Evolutionary conservation across 768 basidiomycete species (phyloP), one percentile per base, ranked within the genome.

Genomic region (Suillus hirtellus): DNA sequence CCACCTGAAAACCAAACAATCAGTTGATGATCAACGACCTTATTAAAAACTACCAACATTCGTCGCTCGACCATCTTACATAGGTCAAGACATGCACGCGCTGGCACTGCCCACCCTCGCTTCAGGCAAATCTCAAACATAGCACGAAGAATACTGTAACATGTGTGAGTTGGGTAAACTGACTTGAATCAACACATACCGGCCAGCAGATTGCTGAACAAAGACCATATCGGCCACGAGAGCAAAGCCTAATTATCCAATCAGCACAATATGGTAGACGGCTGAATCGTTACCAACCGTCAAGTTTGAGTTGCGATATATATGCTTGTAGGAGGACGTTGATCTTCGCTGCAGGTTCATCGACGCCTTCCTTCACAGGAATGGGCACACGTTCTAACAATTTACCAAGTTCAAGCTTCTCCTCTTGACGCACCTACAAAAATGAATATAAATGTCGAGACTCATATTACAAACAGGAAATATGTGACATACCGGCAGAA

Each of bases 41-140:
- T 21, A 44, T 1, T 8, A 58, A 0, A n/a, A 37, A 21, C 34
- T 2, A 77, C 87, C 69, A 47, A 89, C 93, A 94, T 92, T 61
- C 89, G 78, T 68, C 89, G 87, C 71, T 94, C 93, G 0, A 93
- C 91, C 95, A 96, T 96, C 79, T 99, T 98, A 81, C 95, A 99
- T 63, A 99, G 77, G 64, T 95, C 91, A 35, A 99, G 82, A 4
- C 94, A 94, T 8, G 93, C 90, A 68, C 93, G 89, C 0, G 96
- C 95, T 0, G 96, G 94, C 1, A 90, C 83, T 2, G 97, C 94
- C 97, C 97, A 99, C n/a, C 96, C 96, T 49, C 95, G 89, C 78
- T 96, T 97, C 64, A 98, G 79, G 73, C 96, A 98, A 62, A 99
- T 99, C 76, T 99, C 96, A 69, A 95, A 98, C 72, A 99, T 92